A percentile compares a stretch with the other conserved stretches of the same genome.
These are phyloP conservation scores for Paramecium primaurelia DNA, from an alignment of 73 alveolate genomes.

Conservation along the genomic window DNA sequence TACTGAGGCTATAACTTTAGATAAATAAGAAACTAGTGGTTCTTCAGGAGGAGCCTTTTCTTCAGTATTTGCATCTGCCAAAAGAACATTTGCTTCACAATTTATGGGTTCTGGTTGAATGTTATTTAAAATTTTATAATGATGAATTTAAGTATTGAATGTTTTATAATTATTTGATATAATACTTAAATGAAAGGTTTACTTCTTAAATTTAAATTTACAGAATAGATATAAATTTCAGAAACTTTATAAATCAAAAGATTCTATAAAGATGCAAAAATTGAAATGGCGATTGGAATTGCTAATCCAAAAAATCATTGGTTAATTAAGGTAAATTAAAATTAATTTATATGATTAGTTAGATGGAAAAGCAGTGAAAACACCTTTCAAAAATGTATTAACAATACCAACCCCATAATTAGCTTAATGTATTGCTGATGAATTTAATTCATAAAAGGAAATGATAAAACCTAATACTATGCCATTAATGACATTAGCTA, in stretches of 20 bases:
- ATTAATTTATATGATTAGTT: not conserved
- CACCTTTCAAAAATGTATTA: constrained; percentile 28
- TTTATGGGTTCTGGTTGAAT: constrained; percentile 33
- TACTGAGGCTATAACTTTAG: not conserved
- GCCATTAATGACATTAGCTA: constrained; percentile 58
- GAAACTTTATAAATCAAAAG: not conserved
- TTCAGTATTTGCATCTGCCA: constrained; percentile 31
- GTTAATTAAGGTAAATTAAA: not conserved
- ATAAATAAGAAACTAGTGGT: not conserved
- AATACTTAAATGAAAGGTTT: not conserved
- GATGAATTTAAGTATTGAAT: not conserved
- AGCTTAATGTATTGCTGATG: constrained; percentile 48
- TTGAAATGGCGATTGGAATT: not conserved
- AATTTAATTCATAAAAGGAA: constrained; percentile 50
- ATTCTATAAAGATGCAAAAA: not conserved
- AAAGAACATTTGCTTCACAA: constrained; percentile 16
- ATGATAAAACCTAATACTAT: constrained; percentile 9
- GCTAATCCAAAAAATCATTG: not conserved
- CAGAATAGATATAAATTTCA: not conserved
- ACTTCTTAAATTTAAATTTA: not conserved
- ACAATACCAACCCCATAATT: constrained; percentile 20
- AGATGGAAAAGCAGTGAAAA: constrained; percentile 44
- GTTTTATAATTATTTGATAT: not conserved
- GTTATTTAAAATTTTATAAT: not conserved
- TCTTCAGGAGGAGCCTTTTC: constrained; percentile 37